Evolutionary conservation across 306 rosid genomes (phyloP).

Genomic region (Luffa acutangula): DNA sequence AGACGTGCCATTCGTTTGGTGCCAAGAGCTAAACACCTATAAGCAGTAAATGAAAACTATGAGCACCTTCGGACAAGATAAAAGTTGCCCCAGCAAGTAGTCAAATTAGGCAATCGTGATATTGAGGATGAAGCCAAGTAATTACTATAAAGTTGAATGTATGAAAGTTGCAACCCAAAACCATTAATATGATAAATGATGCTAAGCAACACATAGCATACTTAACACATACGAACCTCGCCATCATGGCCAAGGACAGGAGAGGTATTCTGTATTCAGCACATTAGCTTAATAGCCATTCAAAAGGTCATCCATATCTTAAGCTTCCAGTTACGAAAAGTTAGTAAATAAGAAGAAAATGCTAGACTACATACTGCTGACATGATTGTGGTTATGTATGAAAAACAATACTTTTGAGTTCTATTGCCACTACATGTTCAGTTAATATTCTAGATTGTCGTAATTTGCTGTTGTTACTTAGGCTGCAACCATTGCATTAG

Average conservation of each 20-base stretch:
- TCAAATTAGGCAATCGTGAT: not conserved
- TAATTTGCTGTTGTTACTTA: not conserved
- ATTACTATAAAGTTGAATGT: not conserved
- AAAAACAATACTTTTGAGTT: not conserved
- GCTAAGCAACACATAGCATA: not conserved
- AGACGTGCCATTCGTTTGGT: constrained; percentile 94
- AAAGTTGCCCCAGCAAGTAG: constrained; percentile 13
- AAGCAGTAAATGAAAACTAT: not conserved
- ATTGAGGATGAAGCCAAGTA: not conserved
- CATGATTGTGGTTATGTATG: not conserved
- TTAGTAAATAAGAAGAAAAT: not conserved
- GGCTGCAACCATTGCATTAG: not conserved
- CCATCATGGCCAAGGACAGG: not conserved
- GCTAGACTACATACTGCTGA: not conserved
- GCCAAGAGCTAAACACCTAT: constrained; percentile 96
- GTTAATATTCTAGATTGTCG: not conserved
- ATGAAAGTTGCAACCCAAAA: not conserved
- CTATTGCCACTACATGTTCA: not conserved
- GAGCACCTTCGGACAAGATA: not conserved
- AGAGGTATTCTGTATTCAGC: not conserved
- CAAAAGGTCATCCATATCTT: not conserved
- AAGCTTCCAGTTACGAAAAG: not conserved
- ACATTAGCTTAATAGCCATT: not conserved
- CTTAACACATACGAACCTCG: not conserved
- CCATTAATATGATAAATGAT: not conserved